Evolutionary conservation across 179 eudicot species (phyloP).

Genomic region (Pouteria campechiana): DNA sequence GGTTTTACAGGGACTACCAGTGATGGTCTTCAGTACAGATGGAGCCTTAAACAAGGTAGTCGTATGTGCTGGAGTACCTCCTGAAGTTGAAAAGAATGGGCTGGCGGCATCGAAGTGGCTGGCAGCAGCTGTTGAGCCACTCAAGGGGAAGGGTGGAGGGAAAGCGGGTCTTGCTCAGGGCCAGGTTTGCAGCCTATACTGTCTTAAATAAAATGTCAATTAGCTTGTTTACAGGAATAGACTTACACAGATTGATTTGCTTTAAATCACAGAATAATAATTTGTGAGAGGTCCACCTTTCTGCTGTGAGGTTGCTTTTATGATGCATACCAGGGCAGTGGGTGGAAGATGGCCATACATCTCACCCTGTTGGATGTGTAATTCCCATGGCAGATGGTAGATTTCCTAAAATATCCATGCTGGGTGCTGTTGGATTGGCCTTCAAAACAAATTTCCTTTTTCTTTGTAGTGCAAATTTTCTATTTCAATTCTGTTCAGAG

Average conservation of each 20-base stretch:
- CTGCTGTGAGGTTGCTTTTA: not conserved
- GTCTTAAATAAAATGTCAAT: not conserved
- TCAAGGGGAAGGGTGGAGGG: slow-evolving; percentile 78
- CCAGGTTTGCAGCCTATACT: slow-evolving; percentile 44
- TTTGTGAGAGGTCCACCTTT: too few species aligned
- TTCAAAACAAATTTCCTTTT: too few species aligned
- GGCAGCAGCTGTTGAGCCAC: slow-evolving; percentile 45
- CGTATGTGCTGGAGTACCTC: slow-evolving; percentile 92
- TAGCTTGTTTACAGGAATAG: too few species aligned
- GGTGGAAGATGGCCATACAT: not conserved
- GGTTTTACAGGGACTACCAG: slow-evolving; percentile 70
- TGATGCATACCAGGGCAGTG: not conserved
- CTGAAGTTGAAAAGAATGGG: slow-evolving; percentile 48
- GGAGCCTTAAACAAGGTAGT: slow-evolving; percentile 62
- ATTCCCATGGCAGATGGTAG: too few species aligned
- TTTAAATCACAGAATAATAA: too few species aligned
- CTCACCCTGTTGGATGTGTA: not conserved
- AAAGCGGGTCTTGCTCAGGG: slow-evolving; percentile 86
- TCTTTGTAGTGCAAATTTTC: too few species aligned
- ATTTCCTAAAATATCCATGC: too few species aligned
- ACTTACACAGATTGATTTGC: too few species aligned
- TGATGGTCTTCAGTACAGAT: slow-evolving; percentile 81
- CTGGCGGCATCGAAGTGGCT: slow-evolving; percentile 78
- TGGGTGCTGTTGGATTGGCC: too few species aligned
- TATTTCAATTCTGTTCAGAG: too few species aligned